These are phyloP conservation scores for Ustilago lituana DNA, from an alignment of 1,284 basidiomycete genomes.

Conservation along the genomic window DNA sequence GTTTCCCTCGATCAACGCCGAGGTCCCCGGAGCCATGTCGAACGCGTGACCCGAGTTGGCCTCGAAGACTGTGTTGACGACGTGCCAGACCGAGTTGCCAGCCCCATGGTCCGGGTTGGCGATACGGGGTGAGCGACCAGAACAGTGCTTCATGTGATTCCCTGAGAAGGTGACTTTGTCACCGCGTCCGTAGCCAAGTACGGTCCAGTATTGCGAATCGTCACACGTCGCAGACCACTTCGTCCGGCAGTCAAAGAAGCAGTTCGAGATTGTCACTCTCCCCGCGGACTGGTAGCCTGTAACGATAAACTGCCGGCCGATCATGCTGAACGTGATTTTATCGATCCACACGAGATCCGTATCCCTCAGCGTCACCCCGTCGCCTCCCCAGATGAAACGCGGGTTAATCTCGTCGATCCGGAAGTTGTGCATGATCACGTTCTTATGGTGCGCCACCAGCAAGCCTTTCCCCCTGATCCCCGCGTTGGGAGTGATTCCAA, in stretches of 20 bases:
- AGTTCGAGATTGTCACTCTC: slow-evolving; percentile 35
- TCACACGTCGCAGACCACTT: slow-evolving; percentile 42
- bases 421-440: slow-evolving; percentile 68
- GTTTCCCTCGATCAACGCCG: slow-evolving; percentile 40
- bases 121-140: slow-evolving; percentile 37
- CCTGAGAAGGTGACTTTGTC: slow-evolving; percentile 41
- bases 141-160: slow-evolving; percentile 39
- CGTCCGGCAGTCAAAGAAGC: slow-evolving; percentile 42
- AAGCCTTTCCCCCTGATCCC: slow-evolving; percentile 61
- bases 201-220: slow-evolving; percentile 45
- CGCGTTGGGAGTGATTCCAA: slow-evolving; percentile 58
- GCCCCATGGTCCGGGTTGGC: slow-evolving; percentile 20
- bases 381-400: slow-evolving; percentile 51
- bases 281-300: slow-evolving; percentile 21
- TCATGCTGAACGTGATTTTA: slow-evolving; percentile 47
- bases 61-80: slow-evolving; percentile 33
- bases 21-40: slow-evolving; percentile 27
- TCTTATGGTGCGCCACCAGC: slow-evolving; percentile 31
- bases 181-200: slow-evolving; percentile 30
- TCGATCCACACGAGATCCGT: slow-evolving; percentile 56
- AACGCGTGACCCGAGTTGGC: slow-evolving; percentile 32
- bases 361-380: slow-evolving; percentile 48
- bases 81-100: slow-evolving; percentile 33
- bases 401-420: slow-evolving; percentile 53
- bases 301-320: slow-evolving; percentile 47